Evolutionary conservation across 1,284 basidiomycete species (phyloP).

Genomic region (Sporisorium sorghi): DNA sequence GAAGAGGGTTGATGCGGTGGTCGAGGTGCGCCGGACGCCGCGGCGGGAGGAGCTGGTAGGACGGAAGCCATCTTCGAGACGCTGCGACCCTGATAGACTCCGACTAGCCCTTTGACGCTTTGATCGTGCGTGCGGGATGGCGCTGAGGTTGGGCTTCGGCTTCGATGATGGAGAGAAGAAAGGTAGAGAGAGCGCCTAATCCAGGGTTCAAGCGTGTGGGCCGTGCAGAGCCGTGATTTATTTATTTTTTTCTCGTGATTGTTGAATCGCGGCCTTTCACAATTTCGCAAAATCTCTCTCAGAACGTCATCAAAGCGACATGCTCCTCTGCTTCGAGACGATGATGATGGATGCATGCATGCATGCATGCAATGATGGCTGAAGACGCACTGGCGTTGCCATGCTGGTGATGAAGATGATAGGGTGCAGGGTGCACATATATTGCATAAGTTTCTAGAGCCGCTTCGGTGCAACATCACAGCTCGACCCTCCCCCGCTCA

Average conservation of each 20-base stretch:
- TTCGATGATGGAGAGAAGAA: conserved; percentile 5
- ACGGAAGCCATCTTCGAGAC: conserved; percentile 20
- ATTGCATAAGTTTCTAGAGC: too few relatives aligned
- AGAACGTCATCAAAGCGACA: conserved; percentile 1
- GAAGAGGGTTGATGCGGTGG: conserved; percentile 5
- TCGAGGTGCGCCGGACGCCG: conserved; percentile 2
- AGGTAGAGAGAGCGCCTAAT: background rate
- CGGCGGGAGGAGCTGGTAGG: conserved; percentile 5
- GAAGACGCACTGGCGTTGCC: too few relatives aligned
- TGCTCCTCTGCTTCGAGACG: background rate
- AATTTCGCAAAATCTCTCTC: background rate
- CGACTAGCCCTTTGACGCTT: too few relatives aligned
- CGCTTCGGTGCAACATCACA: background rate
- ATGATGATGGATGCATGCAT: too few relatives aligned
- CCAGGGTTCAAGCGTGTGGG: conserved; percentile 4
- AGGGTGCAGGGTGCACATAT: too few relatives aligned
- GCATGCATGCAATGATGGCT: too few relatives aligned
- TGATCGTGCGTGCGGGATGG: too few relatives aligned
- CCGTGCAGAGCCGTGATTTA: background rate
- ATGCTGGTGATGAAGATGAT: too few relatives aligned
- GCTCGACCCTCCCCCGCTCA: conserved; percentile 4
- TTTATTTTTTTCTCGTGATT: background rate
- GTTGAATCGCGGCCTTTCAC: background rate
- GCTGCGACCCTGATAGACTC: too few relatives aligned
- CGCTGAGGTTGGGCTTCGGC: background rate